These are phyloP conservation scores for Plectranthus barbatus DNA, from an alignment of 257 asterid genomes.

Conservation along the genomic window DNA sequence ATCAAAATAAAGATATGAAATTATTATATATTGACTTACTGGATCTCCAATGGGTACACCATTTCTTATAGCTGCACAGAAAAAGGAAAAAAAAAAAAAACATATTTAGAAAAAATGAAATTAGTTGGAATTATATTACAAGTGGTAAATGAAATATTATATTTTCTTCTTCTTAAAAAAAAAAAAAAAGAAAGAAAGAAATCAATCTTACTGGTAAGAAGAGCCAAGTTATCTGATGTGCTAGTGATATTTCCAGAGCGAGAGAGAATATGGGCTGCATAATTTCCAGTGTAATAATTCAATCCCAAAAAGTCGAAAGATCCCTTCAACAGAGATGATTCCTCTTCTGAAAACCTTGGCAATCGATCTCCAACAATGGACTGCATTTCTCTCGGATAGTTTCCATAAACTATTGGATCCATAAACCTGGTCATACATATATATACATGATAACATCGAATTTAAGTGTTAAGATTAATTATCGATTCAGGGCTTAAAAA, in stretches of 20 bases:
- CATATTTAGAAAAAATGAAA: no score
- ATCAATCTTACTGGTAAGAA: conserved; percentile 22
- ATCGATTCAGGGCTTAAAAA: background rate
- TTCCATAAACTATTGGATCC: conserved; percentile 40
- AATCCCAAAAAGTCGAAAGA: conserved; percentile 49
- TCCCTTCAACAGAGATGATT: conserved; percentile 28
- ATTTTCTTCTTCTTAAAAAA: no score
- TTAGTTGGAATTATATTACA: no score
- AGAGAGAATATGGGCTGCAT: conserved; percentile 16
- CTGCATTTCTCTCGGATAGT: conserved; percentile 44
- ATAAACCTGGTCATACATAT: conserved; percentile 47
- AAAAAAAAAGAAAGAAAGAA: no score
- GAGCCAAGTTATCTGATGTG: conserved; percentile 13
- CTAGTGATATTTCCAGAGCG: conserved; percentile 12
- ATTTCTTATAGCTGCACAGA: conserved; percentile 3
- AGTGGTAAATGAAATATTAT: no score
- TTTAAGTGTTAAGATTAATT: no score
- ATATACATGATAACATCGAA: background rate
- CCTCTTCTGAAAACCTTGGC: conserved; percentile 34
- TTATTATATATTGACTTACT: background rate
- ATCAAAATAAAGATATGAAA: background rate
- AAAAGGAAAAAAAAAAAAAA: background rate
- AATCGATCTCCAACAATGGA: conserved; percentile 27
- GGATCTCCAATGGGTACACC: conserved; percentile 9
- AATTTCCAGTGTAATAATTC: conserved; percentile 47